Conservation (phyloP, 371 early-diverging fungal species). For the Mortierella sp. region DNA sequence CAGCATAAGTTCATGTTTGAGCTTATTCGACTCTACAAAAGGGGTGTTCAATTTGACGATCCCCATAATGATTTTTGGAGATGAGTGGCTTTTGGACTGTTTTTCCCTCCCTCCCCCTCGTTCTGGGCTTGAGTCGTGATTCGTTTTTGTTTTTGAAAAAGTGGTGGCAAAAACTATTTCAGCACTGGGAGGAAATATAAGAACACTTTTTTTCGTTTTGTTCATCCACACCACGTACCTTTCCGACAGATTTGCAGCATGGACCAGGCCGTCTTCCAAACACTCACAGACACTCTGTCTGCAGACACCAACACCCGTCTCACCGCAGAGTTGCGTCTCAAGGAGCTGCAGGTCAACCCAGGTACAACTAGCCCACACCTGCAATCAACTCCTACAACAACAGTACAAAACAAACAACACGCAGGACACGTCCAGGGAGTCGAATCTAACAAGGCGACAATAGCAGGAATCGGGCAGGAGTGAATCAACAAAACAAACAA, state of each 20-base stretch:
- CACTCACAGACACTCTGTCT: constrained; percentile 76
- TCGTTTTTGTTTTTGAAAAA: too few species aligned
- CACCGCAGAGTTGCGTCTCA: constrained; percentile 78
- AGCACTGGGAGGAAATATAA: too few species aligned
- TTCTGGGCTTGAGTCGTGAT: too few species aligned
- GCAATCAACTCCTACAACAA: background rate
- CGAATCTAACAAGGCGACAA: background rate
- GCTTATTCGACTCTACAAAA: too few species aligned
- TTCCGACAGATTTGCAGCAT: constrained; percentile 52
- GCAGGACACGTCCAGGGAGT: background rate
- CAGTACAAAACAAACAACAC: background rate
- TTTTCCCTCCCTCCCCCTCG: too few species aligned
- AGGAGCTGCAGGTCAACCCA: constrained; percentile 74
- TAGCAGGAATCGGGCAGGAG: background rate
- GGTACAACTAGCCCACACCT: constrained; percentile 47
- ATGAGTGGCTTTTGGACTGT: too few species aligned
- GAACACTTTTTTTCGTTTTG: background rate
- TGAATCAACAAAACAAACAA: background rate
- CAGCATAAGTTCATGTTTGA: too few species aligned
- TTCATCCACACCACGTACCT: background rate
- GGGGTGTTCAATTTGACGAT: too few species aligned
- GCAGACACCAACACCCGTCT: constrained; percentile 75
- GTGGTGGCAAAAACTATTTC: too few species aligned
- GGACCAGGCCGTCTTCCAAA: constrained; percentile 82
- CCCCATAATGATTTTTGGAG: too few species aligned